Evolutionary conservation across 257 asterid species (phyloP).

Genomic region (Penstemon eatonii): DNA sequence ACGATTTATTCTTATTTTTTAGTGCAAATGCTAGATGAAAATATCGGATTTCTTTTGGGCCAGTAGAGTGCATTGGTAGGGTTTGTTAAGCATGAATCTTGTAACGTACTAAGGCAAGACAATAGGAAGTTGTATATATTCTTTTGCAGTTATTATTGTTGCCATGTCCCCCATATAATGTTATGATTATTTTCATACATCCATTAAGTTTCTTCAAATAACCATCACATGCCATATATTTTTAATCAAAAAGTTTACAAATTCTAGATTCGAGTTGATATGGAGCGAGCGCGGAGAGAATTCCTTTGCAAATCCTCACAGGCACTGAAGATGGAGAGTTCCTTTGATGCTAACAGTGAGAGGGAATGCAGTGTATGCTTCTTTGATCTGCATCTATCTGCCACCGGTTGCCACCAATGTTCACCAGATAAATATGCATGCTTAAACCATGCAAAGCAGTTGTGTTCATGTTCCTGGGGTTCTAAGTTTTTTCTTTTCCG

Average conservation of each 20-base stretch:
- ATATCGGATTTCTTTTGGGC: conserved; percentile 3
- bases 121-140: background rate
- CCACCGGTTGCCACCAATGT: conserved; percentile 97
- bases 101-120: conserved; percentile 13
- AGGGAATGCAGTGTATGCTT: conserved; percentile 93
- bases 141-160: background rate
- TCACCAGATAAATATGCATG: conserved; percentile 95
- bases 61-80: background rate
- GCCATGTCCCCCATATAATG: background rate
- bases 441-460: conserved; percentile 90
- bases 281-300: conserved; percentile 78
- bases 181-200: conserved; percentile 21
- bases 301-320: conserved; percentile 78
- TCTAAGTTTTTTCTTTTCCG: conserved; percentile 93
- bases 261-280: conserved; percentile 79
- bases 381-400: conserved; percentile 94
- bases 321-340: conserved; percentile 92
- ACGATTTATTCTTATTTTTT: conserved; percentile 10
- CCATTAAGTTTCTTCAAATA: background rate
- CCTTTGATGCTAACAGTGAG: conserved; percentile 87
- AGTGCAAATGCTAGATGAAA: conserved; percentile 12
- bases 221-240: background rate
- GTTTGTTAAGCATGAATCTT: conserved; percentile 1
- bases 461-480: conserved; percentile 94
- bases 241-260: conserved; percentile 21